Evolutionary conservation across 352 stramenopile species (phyloP).

Genomic region (Pythium sp.): DNA sequence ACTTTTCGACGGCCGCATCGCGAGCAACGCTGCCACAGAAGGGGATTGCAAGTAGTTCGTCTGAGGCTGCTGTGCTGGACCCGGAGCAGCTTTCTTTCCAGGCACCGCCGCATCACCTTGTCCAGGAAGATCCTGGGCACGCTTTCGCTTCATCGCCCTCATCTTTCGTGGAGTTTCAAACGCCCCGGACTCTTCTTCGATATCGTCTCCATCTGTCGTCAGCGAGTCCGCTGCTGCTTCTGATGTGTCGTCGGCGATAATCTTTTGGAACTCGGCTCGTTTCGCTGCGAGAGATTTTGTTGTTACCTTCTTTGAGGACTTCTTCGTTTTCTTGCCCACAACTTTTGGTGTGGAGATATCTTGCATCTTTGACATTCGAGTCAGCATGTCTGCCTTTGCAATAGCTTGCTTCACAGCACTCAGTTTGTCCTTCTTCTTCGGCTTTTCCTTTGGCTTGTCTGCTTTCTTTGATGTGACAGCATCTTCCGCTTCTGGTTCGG

Average conservation of each 20-base stretch:
- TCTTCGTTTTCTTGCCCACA: slow-evolving; percentile 48
- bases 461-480: slow-evolving; percentile 3
- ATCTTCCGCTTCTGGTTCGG: slow-evolving; percentile 13
- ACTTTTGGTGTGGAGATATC: slow-evolving; percentile 70
- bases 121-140: slow-evolving; percentile 14
- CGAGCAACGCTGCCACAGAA: slow-evolving; percentile 17
- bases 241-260: slow-evolving; percentile 21
- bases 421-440: slow-evolving; percentile 28
- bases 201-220: slow-evolving; percentile 8
- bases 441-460: slow-evolving; percentile 12
- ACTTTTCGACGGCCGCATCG: slow-evolving; percentile 23
- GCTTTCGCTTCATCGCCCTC: slow-evolving; percentile 27
- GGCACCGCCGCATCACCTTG: slow-evolving; percentile 1
- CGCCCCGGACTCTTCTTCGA: slow-evolving; percentile 17
- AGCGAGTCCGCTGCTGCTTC: neutral
- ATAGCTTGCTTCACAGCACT: slow-evolving; percentile 41
- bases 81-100: slow-evolving; percentile 4
- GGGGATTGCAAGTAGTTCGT: slow-evolving; percentile 16
- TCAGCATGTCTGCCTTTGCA: slow-evolving; percentile 48
- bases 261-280: slow-evolving; percentile 47
- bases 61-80: neutral
- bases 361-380: slow-evolving; percentile 48
- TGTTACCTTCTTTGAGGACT: slow-evolving; percentile 30
- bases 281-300: slow-evolving; percentile 34
- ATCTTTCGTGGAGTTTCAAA: slow-evolving; percentile 34